phyloP scores from a whole-genome alignment of 2,329 filamentous ascomycete species.

The Alternaria conjuncta region DNA sequence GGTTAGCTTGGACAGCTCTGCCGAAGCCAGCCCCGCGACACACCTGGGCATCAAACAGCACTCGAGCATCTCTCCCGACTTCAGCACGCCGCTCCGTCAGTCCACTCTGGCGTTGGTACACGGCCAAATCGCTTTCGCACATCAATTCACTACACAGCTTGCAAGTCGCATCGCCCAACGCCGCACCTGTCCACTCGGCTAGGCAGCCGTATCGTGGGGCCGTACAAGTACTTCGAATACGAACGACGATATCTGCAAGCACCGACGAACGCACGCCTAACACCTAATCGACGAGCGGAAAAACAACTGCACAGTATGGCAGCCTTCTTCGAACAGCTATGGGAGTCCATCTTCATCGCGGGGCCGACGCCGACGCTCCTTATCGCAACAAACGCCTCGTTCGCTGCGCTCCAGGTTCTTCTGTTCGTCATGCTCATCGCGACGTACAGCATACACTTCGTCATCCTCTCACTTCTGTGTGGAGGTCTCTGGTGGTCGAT shows the following conservation, averaged over 20 bases:
- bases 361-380: constrained; percentile 88
- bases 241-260: constrained; percentile 14
- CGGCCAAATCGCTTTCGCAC: constrained; percentile 16
- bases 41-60: constrained; percentile 8
- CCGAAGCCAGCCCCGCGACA: constrained; percentile 27
- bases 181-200: constrained; percentile 22
- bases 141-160: constrained; percentile 2
- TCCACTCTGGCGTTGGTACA: constrained; percentile 22
- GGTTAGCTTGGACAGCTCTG: constrained; percentile 9
- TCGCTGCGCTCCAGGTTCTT: constrained; percentile 81
- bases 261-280: neutral
- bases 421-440: constrained; percentile 77
- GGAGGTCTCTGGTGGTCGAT: constrained; percentile 89
- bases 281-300: neutral
- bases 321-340: constrained; percentile 74
- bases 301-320: constrained; percentile 39
- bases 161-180: constrained; percentile 12
- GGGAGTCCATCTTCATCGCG: constrained; percentile 91
- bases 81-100: constrained; percentile 17
- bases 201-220: constrained; percentile 32
- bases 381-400: constrained; percentile 86
- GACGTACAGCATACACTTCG: constrained; percentile 88
- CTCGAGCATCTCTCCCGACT: constrained; percentile 13
- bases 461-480: constrained; percentile 78
- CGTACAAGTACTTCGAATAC: neutral